Evolutionary conservation across 352 stramenopile species (phyloP), one percentile per base, ranked within the genome.

Genomic region (Achlya hypogyna): DNA sequence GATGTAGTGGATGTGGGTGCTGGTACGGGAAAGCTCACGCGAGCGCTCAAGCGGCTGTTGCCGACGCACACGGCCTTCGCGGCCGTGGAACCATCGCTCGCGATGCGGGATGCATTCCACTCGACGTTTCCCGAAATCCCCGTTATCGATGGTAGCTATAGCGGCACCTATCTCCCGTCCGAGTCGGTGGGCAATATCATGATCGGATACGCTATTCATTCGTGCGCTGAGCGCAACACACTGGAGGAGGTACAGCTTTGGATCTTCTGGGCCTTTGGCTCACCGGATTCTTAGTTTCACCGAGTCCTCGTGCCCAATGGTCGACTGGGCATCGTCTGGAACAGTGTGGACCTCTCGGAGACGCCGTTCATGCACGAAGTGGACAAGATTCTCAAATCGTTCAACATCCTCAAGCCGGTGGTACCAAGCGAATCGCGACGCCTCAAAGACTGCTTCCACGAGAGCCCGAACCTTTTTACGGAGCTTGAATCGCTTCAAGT

Each of bases 331-430:
- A 58, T 67, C 51, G 27, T 67, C 34, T 47, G 49, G 16, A 67
- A 67, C 25, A 67, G 10, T 9, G 60, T 20, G 5, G 60, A 67
- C 35, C 49, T 67, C 40, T 54, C 49, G 23, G 22, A n/a, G 23
- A 32, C 34, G 23, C 60, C 60, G 22, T 67, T 67, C 22, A 67
- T 67, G 60, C 22, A 67, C n/a, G 60, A 67, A 40, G 60, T 67
- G 5, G 60, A 67, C 27, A 25, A 32, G 34, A 34, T 67, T 54
- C 20, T 67, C 40, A 67, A 58, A 4, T 67, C 60, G 42, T 67
- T 49, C 51, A 67, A 67, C 47, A 47, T 54, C 29, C 49, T 54
- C 49, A 54, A 54, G 29, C 49, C 49, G 6, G 29, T 8, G 51
- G 27, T 20, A 31, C 56, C 32, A 28, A 34, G 25, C 51, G 34